Evolutionary conservation across 2,329 filamentous ascomycete species (phyloP).

Genomic region (Pseudocercospora crystallina): DNA sequence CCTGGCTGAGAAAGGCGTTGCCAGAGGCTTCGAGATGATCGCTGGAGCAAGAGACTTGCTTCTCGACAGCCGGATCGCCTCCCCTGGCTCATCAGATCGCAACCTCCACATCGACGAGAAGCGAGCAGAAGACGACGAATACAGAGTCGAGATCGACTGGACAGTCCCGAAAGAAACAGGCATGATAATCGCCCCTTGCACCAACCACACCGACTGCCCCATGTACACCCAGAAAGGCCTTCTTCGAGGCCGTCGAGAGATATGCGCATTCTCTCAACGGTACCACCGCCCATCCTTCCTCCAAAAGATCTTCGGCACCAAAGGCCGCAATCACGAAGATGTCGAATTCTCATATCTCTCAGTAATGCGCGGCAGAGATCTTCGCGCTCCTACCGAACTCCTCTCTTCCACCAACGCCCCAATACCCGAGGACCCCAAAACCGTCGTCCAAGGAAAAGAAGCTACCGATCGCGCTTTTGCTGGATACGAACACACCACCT

Average conservation of each 20-base stretch:
- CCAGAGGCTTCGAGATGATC: constrained; percentile 87
- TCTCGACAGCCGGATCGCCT: constrained; percentile 71
- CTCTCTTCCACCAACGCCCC: background rate
- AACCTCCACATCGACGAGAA: constrained; percentile 16
- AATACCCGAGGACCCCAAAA: constrained; percentile 8
- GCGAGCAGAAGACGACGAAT: constrained; percentile 28
- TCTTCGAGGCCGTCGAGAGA: constrained; percentile 76
- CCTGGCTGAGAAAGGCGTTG: constrained; percentile 85
- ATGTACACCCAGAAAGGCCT: constrained; percentile 76
- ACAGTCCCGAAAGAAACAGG: constrained; percentile 52
- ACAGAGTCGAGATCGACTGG: background rate
- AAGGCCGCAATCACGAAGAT: constrained; percentile 80
- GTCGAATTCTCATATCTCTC: constrained; percentile 87
- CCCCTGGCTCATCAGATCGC: constrained; percentile 44
- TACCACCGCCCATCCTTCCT: constrained; percentile 82
- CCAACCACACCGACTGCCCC: constrained; percentile 82
- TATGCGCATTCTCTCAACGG: constrained; percentile 86
- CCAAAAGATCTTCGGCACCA: constrained; percentile 69
- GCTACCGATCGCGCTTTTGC: constrained; percentile 67
- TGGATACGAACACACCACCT: constrained; percentile 61
- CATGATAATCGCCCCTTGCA: constrained; percentile 70
- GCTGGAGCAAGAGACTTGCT: constrained; percentile 79
- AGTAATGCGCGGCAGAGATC: constrained; percentile 72
- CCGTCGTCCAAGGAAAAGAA: constrained; percentile 49
- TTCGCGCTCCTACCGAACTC: constrained; percentile 39